Evolutionary conservation across 75 land plant species (phyloP), one percentile per base, ranked within the genome.

Genomic region (Gnetum montanum): DNA sequence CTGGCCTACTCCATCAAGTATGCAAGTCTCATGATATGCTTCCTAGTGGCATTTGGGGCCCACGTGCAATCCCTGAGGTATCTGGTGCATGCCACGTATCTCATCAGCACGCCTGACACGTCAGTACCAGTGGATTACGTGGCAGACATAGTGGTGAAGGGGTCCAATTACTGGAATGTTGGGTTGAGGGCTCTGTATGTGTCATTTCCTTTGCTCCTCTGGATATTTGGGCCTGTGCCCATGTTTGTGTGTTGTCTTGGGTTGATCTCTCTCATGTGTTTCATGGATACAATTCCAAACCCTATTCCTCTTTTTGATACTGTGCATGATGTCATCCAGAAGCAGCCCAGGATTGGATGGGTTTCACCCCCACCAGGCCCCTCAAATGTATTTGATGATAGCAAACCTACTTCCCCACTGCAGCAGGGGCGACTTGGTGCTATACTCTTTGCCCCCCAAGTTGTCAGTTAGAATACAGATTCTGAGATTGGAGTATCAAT

Each of bases 221-320:
- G 73, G 73, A 34, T 70, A 8, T 70, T 70, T 33, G 70, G 73
- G n/a, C 69, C 73, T 15, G 20, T 70, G 27, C 61, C 73, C 4
- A 52, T 65, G 20, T 34, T 65, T 3, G 30, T 59, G 19, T 49
- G 62, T 35, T 57, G 46, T 31, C 22, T 65, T n/a, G 26, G 34
- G 48, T 52, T 70, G 22, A 38, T 66, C 10, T 52, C 70, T 10
- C 16, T 65, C 12, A 26, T 64, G 20, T 57, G 59, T 46, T 54
- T 8, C 46, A 54, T 70, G 4, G 73, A 70, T 47, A n/a, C n/a
- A n/a, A n/a, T n/a, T n/a, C n/a, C n/a, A n/a, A n/a, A n/a, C n/a
- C n/a, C n/a, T n/a, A n/a, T n/a, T n/a, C n/a, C n/a, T n/a, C n/a
- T n/a, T n/a, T n/a, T n/a, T n/a, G n/a, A n/a, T n/a, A n/a, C n/a